Evolutionary conservation across 2,329 filamentous ascomycete species (phyloP).

Genomic region (Rhinocladiella similis): DNA sequence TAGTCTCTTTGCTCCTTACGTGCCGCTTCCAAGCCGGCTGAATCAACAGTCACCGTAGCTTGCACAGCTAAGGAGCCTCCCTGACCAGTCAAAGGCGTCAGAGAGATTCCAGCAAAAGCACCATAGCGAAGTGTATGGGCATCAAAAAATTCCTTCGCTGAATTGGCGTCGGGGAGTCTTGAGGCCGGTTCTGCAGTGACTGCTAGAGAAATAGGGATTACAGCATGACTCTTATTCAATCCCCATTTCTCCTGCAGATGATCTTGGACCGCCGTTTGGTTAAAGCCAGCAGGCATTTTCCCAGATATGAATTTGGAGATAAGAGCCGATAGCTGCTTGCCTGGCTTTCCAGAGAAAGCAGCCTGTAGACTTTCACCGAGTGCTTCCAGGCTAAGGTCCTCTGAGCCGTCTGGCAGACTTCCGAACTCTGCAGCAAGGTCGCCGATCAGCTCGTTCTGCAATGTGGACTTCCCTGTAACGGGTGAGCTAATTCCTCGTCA

Average conservation of each 20-base stretch:
- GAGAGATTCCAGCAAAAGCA: conserved; percentile 9
- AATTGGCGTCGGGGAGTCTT: conserved; percentile 22
- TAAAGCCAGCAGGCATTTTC: conserved; percentile 35
- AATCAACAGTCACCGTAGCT: neutral
- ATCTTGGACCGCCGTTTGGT: conserved; percentile 22
- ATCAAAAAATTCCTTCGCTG: conserved; percentile 31
- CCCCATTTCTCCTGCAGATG: conserved; percentile 34
- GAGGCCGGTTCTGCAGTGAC: conserved; percentile 28
- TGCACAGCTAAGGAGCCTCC: neutral
- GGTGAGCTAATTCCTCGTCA: conserved; percentile 4
- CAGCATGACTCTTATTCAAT: conserved; percentile 24
- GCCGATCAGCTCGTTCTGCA: conserved; percentile 48
- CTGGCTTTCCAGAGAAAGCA: conserved; percentile 35
- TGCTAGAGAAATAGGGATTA: conserved; percentile 29
- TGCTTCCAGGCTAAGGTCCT: conserved; percentile 39
- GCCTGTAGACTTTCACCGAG: conserved; percentile 35
- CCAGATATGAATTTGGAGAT: conserved; percentile 34
- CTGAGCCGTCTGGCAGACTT: conserved; percentile 40
- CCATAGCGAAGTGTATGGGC: conserved; percentile 25
- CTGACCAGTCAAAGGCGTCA: neutral
- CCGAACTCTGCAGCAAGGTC: conserved; percentile 45
- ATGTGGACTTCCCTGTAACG: conserved; percentile 40
- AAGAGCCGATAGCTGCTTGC: conserved; percentile 33
- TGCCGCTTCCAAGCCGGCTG: conserved; percentile 4
- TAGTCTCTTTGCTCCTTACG: conserved; percentile 10